Base-by-base conservation (phyloP, 441 rosid species). In the Hura crepitans region DNA sequence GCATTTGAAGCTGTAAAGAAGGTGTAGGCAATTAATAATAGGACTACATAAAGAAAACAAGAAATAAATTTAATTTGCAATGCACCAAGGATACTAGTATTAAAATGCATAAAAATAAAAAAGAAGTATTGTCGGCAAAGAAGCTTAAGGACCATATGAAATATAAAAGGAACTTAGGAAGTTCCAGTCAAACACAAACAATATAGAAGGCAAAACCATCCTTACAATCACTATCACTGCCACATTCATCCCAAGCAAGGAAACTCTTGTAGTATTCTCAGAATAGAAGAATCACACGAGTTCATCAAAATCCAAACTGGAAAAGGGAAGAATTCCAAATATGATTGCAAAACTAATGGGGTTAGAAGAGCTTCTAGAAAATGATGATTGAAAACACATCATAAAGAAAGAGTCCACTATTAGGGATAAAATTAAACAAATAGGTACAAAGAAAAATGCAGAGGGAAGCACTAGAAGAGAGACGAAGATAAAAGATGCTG, bases 1-100 rank as follows among this genome's bases (percentile, higher is more conserved):
- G 96, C 99, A 81, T 90, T 94, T 22, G 92, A 88, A 54, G 89
- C 97, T 17, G 97, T 92, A 87, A 94, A 94, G 88, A 92, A 94
- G 45, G 89, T 83, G 81, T 94, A 94, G 12, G 97, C 99, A n/a
- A n/a, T n/a, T n/a, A n/a, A n/a, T n/a, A n/a, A n/a, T n/a, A n/a
- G n/a, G n/a, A n/a, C n/a, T n/a, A n/a, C n/a, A n/a, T n/a, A n/a
- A n/a, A n/a, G n/a, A n/a, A n/a, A n/a, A n/a, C n/a, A n/a, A n/a
- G n/a, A n/a, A n/a, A n/a, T n/a, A n/a, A n/a, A n/a, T n/a, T n/a
- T n/a, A n/a, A n/a, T n/a, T n/a, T n/a, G n/a, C n/a, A n/a, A n/a
- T n/a, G n/a, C n/a, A n/a, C n/a, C n/a, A n/a, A n/a, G n/a, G n/a
- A n/a, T n/a, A n/a, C n/a, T n/a, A n/a, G n/a, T n/a, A n/a, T n/a